These are phyloP conservation scores for Phytophthora boehmeriae DNA, from an alignment of 352 stramenopile species.

Conservation along the genomic window DNA sequence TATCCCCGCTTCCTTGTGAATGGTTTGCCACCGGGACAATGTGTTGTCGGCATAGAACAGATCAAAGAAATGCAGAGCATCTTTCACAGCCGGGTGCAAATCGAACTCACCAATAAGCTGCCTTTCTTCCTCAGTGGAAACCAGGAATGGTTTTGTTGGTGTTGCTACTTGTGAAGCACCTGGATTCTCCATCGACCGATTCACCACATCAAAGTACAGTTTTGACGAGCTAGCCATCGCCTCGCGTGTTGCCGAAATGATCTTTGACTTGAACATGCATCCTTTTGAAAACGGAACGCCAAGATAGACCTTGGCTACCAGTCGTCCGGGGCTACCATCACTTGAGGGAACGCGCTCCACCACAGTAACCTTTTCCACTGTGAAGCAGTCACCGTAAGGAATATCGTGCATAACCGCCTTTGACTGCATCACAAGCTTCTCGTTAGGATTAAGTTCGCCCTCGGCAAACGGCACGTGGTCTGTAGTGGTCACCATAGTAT, in stretches of 20 bases:
- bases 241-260: slow-evolving; percentile 80
- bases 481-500: slow-evolving; percentile 85
- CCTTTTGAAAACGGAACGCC: slow-evolving; percentile 88
- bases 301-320: slow-evolving; percentile 70
- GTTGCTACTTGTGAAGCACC: slow-evolving; percentile 7
- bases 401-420: slow-evolving; percentile 83
- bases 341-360: slow-evolving; percentile 53
- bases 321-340: slow-evolving; percentile 34
- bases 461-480: slow-evolving; percentile 66
- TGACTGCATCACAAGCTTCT: slow-evolving; percentile 65
- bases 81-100: slow-evolving; percentile 52
- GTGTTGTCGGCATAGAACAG: slow-evolving; percentile 69
- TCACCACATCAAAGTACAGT: slow-evolving; percentile 68
- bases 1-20: slow-evolving; percentile 71
- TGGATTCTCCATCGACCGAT: slow-evolving; percentile 47
- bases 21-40: slow-evolving; percentile 53
- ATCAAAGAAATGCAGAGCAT: slow-evolving; percentile 72
- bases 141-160: slow-evolving; percentile 62
- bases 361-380: slow-evolving; percentile 70
- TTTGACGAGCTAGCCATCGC: slow-evolving; percentile 57
- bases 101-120: slow-evolving; percentile 75
- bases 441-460: slow-evolving; percentile 34
- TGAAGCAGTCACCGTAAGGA: slow-evolving; percentile 87
- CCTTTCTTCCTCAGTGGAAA: slow-evolving; percentile 71
- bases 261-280: slow-evolving; percentile 92